A percentile compares a stretch with the other conserved stretches of the same genome.
phyloP scores from a whole-genome alignment of 352 stramenopile genomes.

The Pythium rhizo-oryzae region DNA sequence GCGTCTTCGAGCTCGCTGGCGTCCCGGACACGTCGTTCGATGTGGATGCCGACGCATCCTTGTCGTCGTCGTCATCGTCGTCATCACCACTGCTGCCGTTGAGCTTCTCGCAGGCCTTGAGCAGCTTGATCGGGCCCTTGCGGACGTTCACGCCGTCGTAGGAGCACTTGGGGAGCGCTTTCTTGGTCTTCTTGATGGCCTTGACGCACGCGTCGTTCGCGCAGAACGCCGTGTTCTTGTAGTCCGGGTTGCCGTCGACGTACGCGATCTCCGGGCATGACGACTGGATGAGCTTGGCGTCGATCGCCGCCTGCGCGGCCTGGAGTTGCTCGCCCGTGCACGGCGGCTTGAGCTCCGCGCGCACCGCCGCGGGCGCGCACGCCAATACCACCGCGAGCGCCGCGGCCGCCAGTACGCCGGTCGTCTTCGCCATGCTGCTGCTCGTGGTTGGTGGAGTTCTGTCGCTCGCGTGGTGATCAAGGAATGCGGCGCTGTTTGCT shows the following conservation, averaged over 20 bases:
- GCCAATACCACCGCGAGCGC: neutral
- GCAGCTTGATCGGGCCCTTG: slow-evolving; percentile 13
- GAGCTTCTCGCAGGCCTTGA: slow-evolving; percentile 13
- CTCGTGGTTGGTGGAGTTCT: neutral
- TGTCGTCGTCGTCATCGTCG: slow-evolving; percentile 1
- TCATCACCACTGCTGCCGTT: neutral
- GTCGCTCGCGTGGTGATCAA: neutral
- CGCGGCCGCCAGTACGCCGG: neutral
- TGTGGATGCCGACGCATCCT: neutral
- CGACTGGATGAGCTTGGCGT: slow-evolving; percentile 7
- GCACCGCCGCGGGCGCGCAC: neutral
- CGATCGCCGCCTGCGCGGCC: slow-evolving; percentile 6
- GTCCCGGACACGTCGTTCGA: neutral
- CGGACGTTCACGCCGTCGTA: slow-evolving; percentile 16
- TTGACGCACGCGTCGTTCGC: slow-evolving; percentile 5
- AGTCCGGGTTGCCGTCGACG: slow-evolving; percentile 9
- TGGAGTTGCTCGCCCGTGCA: slow-evolving; percentile 14
- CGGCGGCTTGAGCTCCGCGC: neutral
- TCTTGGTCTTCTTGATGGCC: slow-evolving; percentile 18
- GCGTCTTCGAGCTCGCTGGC: slow-evolving; percentile 8
- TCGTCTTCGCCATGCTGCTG: neutral
- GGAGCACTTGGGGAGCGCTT: slow-evolving; percentile 18
- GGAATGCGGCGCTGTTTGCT: neutral
- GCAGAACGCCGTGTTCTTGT: slow-evolving; percentile 14
- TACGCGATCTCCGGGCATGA: slow-evolving; percentile 4